These are phyloP conservation scores for Debaryomyces prosopidis DNA, from an alignment of 805 yeast species.

Conservation along the genomic window DNA sequence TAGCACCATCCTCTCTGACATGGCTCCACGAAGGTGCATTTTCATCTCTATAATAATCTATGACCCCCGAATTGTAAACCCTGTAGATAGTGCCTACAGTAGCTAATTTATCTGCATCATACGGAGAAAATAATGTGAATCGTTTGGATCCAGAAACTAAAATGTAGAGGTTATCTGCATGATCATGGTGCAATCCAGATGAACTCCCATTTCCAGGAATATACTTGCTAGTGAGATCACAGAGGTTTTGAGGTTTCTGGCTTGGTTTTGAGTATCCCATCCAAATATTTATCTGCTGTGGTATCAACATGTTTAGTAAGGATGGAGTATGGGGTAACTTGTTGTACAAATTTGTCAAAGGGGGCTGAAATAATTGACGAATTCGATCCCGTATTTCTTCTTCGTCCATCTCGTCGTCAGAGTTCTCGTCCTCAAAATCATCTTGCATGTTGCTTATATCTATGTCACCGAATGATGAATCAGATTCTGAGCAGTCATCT, in stretches of 20 bases:
- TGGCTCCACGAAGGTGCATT: conserved; percentile 65
- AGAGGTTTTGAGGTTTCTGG: conserved; percentile 11
- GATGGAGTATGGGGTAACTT: conserved; percentile 39
- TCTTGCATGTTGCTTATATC: conserved; percentile 48
- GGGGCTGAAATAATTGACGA: conserved; percentile 58
- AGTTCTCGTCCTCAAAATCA: conserved; percentile 51
- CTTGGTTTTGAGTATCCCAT: conserved; percentile 46
- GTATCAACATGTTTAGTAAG: conserved; percentile 43
- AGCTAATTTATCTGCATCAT: conserved; percentile 55
- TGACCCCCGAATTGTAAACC: conserved; percentile 61
- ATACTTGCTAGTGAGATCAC: conserved; percentile 47
- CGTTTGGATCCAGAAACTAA: conserved; percentile 61
- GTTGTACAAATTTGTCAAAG: conserved; percentile 45
- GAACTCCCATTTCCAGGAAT: conserved; percentile 62
- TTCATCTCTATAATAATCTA: conserved; percentile 57
- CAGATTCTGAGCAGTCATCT: conserved; percentile 4
- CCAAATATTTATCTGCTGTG: conserved; percentile 80
- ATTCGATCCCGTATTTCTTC: conserved; percentile 34
- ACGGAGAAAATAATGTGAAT: conserved; percentile 67
- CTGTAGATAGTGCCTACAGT: conserved; percentile 64
- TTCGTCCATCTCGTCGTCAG: conserved; percentile 25
- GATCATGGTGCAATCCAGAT: conserved; percentile 79
- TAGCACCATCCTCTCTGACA: conserved; percentile 62
- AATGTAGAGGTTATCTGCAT: conserved; percentile 72
- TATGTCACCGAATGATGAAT: conserved; percentile 37